phyloP scores from a whole-genome alignment of 257 asterid genomes.

The Verbascum thapsus region DNA sequence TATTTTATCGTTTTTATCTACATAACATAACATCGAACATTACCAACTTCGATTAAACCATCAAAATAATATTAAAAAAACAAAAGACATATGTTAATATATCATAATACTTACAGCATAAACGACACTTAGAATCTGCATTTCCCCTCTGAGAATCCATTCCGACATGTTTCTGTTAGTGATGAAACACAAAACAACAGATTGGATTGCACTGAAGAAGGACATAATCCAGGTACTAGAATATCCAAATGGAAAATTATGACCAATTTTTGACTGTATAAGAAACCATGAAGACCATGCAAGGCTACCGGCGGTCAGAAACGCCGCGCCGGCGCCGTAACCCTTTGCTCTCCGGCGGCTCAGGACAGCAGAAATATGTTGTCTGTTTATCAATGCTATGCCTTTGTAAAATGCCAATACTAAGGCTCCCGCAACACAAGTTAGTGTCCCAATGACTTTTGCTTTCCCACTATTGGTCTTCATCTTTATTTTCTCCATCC shows the following conservation, averaged over 20 bases:
- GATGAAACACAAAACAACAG: conserved; percentile 44
- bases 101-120: conserved; percentile 58
- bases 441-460: conserved; percentile 56
- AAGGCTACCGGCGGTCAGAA: conserved; percentile 53
- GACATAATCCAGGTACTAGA: conserved; percentile 74
- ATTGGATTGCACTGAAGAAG: conserved; percentile 61
- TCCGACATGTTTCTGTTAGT: conserved; percentile 49
- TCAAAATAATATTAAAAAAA: too few relatives aligned
- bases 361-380: neutral
- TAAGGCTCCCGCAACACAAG: conserved; percentile 55
- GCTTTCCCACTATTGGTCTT: conserved; percentile 57
- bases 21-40: too few relatives aligned
- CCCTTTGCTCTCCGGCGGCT: conserved; percentile 21
- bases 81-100: too few relatives aligned
- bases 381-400: conserved; percentile 29
- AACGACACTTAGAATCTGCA: conserved; percentile 47
- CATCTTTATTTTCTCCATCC: conserved; percentile 66
- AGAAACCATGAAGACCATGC: conserved; percentile 82
- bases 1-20: too few relatives aligned
- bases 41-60: too few relatives aligned
- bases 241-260: conserved; percentile 55
- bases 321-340: conserved; percentile 57
- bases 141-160: conserved; percentile 58
- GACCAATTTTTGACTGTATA: conserved; percentile 62
- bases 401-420: conserved; percentile 67